Evolutionary conservation across 2,329 filamentous ascomycete genomes (phyloP), one percentile per base, ranked within the genome.

Genomic region (Tolypocladium capitatum): DNA sequence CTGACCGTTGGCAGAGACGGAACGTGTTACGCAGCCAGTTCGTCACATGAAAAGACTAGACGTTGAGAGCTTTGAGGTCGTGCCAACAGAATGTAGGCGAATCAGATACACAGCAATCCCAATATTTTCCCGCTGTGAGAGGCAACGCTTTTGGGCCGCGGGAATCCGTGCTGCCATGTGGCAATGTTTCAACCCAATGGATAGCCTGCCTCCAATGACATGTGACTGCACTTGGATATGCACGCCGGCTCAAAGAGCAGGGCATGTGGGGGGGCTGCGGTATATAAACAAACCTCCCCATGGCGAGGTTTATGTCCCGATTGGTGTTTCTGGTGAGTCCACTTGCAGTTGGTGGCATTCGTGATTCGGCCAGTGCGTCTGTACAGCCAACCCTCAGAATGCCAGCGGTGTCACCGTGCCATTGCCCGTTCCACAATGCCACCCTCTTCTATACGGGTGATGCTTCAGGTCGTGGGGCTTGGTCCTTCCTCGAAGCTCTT

Each of bases 401-500:
- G 33, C 33, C 33, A n/a, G 3, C 33, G n/a, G n/a, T 34, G 33
- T 18, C 16, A 18, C 13, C 31, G 16, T 40, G 20, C 36, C 20
- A 10, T 24, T 40, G 3, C 14, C 31, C 21, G 14, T 24, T 40
- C 21, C 21, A 14, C 36, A 7, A 10, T n/a, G 24, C 24, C n/a
- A 9, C 38, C 38, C 8, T 2, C 27, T 11, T 42, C 18, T 28
- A 2, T 8, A 9, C 5, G 16, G 24, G 24, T 14, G 8, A n/a
- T n/a, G 7, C 27, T 30, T 18, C 16, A 18, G 24, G 24, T 5
- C 8, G 8, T 3, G 24, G 5, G 14, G n/a, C 8, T 18, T 30
- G 51, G 47, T 43, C 68, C 45, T n/a, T 48, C 63, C 42, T 61
- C 60, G 44, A 85, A 57, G 32, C 76, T 74, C 42, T 65, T 69